A percentile compares a stretch with the other conserved stretches of the same genome.
Evolutionary conservation across 345 rosid genomes (phyloP).

Genomic region (Lepidium aucheri): DNA sequence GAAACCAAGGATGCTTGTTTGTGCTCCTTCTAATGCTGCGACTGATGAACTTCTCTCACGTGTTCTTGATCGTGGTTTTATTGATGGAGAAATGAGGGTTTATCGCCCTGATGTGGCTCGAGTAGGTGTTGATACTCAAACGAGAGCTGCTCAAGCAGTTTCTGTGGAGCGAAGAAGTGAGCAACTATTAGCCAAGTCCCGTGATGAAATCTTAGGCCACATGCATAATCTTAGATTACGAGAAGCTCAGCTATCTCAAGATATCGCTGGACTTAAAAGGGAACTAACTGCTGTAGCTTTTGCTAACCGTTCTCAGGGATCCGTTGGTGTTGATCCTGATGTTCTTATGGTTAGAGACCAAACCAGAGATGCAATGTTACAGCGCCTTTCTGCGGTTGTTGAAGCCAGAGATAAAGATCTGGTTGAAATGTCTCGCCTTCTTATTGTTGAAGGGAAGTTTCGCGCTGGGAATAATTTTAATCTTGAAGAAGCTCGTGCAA

Average conservation of each 20-base stretch:
- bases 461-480: conserved; percentile 75
- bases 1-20: conserved; percentile 96
- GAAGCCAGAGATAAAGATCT: conserved; percentile 92
- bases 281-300: conserved; percentile 72
- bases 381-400: conserved; percentile 89
- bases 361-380: conserved; percentile 75
- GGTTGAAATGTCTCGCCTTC: conserved; percentile 97
- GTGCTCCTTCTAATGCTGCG: conserved; percentile 99
- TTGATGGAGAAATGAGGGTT: conserved; percentile 99
- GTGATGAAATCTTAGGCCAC: conserved; percentile 84
- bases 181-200: conserved; percentile 66
- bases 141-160: conserved; percentile 98
- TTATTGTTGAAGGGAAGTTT: conserved; percentile 70
- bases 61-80: conserved; percentile 96
- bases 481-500: conserved; percentile 94
- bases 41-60: conserved; percentile 97
- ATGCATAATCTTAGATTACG: conserved; percentile 70
- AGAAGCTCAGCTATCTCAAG: conserved; percentile 73
- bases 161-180: conserved; percentile 98
- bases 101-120: conserved; percentile 98
- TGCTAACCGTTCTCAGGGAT: conserved; percentile 82
- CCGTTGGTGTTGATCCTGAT: conserved; percentile 97
- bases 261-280: conserved; percentile 67
- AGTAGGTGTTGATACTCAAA: conserved; percentile 97
- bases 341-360: conserved; percentile 78